Evolutionary conservation across 176 grass and related monocot species (phyloP), one percentile per base, ranked within the genome.

Genomic region (Oryza meridionalis): DNA sequence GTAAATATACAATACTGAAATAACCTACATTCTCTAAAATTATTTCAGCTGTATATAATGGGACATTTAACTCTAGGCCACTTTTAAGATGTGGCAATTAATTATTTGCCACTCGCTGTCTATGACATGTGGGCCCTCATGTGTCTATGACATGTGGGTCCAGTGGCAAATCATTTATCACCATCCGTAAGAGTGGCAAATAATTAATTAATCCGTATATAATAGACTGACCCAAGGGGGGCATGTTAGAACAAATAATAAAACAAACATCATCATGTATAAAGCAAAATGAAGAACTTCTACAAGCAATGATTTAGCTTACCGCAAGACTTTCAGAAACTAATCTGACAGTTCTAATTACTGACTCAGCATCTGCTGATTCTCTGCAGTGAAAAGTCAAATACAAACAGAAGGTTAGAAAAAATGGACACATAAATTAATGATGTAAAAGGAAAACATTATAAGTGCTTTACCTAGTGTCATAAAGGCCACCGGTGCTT

Each of bases 301-400:
- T 29, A 42, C 38, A 65, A 83, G 25, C 13, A 73, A 84, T 73
- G 21, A 77, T 76, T 84, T 76, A 92, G 32, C 82, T 81, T 94
- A 99, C 96, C 75, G 90, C 96, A 73, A 99, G 93, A 83, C 88
- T 92, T 86, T 96, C 91, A 72, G 91, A 92, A 89, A 99, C 91
- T 70, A 99, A 89, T 87, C 81, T 92, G 88, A 96, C 86, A 84
- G 90, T 99, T 90, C 55, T 93, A 37, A 21, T 80, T 75, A 99
- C 77, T 51, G 91, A 87, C 64, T 92, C 84, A 8, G 87, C 88
- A 87, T 92, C 86, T 35, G 77, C 82, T 85, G 88, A 87, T 92
- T 96, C 89, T 92, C 96, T 99, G 85, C 15, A 69, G 68, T 74
- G 70, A 26, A n/a, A 49, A 70, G 33, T 35, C 65, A 29, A 3